Evolutionary conservation across 331 rosid species (phyloP).

Genomic region (Telfairia occidentalis): DNA sequence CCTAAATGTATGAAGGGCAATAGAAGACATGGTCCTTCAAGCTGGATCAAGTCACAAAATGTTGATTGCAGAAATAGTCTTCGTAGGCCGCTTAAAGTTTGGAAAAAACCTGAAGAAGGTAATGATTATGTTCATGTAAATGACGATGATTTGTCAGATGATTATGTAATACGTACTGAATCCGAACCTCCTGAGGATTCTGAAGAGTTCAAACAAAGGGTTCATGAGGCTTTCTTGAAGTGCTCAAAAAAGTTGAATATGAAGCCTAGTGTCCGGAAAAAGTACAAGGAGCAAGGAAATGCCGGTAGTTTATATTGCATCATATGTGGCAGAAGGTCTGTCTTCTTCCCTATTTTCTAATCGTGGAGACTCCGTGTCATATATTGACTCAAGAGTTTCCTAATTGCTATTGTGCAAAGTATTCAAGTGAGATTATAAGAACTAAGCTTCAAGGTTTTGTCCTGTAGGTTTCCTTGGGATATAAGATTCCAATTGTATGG

Average conservation of each 20-base stretch:
- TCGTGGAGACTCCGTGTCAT: slow-evolving; percentile 33
- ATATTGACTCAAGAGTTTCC: slow-evolving; percentile 30
- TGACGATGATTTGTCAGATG: slow-evolving; percentile 51
- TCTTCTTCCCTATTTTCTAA: slow-evolving; percentile 41
- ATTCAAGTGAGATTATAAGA: slow-evolving; percentile 22
- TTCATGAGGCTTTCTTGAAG: slow-evolving; percentile 57
- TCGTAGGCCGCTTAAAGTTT: slow-evolving; percentile 43
- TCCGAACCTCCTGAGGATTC: slow-evolving; percentile 58
- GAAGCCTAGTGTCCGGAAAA: slow-evolving; percentile 42
- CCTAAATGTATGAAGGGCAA: slow-evolving; percentile 39
- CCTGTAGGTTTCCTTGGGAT: background rate
- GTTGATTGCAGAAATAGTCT: slow-evolving; percentile 37
- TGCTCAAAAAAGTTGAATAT: slow-evolving; percentile 66
- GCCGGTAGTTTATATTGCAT: slow-evolving; percentile 88
- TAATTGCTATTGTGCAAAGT: slow-evolving; percentile 22
- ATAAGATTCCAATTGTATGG: background rate
- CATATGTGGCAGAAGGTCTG: slow-evolving; percentile 91
- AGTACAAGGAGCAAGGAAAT: slow-evolving; percentile 81
- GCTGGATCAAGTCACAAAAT: slow-evolving; percentile 39
- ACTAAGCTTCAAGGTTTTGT: slow-evolving; percentile 21
- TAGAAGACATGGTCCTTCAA: slow-evolving; percentile 40
- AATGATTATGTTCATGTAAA: slow-evolving; percentile 28
- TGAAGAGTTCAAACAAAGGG: slow-evolving; percentile 65
- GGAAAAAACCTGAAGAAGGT: slow-evolving; percentile 52
- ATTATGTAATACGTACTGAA: slow-evolving; percentile 34